Evolutionary conservation across 75 land plant genomes (phyloP).

Genomic region (Pinus taeda): DNA sequence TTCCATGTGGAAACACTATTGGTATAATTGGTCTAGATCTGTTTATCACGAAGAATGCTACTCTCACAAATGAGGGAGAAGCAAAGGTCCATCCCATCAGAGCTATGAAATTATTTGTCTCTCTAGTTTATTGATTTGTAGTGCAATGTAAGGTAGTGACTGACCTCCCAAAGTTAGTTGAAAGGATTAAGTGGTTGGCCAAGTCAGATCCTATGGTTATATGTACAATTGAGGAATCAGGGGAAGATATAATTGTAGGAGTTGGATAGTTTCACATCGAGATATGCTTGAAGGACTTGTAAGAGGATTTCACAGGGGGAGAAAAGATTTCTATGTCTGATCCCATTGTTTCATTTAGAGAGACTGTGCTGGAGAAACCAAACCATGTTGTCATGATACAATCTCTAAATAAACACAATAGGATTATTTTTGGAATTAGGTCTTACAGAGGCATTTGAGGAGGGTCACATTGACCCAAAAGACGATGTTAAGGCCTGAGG

Average conservation of each 20-base stretch:
- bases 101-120: conserved; percentile 82
- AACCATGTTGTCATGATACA: conserved; percentile 62
- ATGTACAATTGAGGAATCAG: too few relatives aligned
- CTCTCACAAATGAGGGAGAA: conserved; percentile 76
- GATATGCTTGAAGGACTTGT: conserved; percentile 75
- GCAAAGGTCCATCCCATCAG: conserved; percentile 70
- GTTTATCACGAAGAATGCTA: conserved; percentile 81
- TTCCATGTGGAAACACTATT: conserved; percentile 80
- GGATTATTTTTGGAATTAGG: conserved; percentile 68
- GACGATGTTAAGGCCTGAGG: conserved; percentile 56
- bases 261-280: conserved; percentile 76
- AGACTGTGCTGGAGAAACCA: conserved; percentile 37
- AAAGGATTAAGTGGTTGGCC: conserved; percentile 51
- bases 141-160: conserved; percentile 67
- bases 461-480: conserved; percentile 63
- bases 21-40: conserved; percentile 77
- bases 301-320: conserved; percentile 68
- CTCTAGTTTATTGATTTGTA: conserved; percentile 75
- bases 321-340: conserved; percentile 52
- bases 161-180: conserved; percentile 20
- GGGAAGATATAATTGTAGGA: conserved; percentile 59
- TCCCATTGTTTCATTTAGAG: conserved; percentile 29
- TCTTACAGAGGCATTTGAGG: conserved; percentile 62
- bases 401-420: conserved; percentile 74
- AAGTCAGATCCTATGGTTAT: conserved; percentile 56